Conservation (phyloP, 2,329 filamentous ascomycete genomes). For the Tolypocladium album region DNA sequence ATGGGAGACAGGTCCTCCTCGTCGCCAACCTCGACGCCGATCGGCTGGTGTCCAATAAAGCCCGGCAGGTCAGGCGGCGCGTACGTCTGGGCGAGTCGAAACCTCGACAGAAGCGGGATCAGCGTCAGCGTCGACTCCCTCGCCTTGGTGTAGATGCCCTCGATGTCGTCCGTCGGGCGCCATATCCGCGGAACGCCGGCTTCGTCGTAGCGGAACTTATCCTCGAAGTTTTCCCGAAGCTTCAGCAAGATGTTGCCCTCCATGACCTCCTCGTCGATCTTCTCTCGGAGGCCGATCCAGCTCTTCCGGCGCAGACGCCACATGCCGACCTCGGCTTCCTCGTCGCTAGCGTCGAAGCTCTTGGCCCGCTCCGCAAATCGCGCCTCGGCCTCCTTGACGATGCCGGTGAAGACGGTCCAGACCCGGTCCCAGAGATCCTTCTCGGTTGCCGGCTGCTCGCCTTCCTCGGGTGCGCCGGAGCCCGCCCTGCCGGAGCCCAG, state of each 20-base stretch:
- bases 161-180: slow-evolving; percentile 94
- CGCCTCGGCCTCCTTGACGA: slow-evolving; percentile 74
- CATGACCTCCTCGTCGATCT: slow-evolving; percentile 95
- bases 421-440: slow-evolving; percentile 93
- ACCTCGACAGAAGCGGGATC: slow-evolving; percentile 79
- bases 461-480: slow-evolving; percentile 66
- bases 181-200: slow-evolving; percentile 91
- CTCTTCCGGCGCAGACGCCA: slow-evolving; percentile 91
- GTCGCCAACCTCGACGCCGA: slow-evolving; percentile 65
- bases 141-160: slow-evolving; percentile 85
- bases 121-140: slow-evolving; percentile 85
- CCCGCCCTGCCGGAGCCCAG: slow-evolving; percentile 81
- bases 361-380: slow-evolving; percentile 81
- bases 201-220: slow-evolving; percentile 98
- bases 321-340: slow-evolving; percentile 84
- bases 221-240: slow-evolving; percentile 95
- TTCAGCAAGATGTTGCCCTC: slow-evolving; percentile 94
- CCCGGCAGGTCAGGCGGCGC: slow-evolving; percentile 69
- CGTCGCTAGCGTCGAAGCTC: slow-evolving; percentile 85
- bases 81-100: slow-evolving; percentile 65
- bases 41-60: slow-evolving; percentile 73
- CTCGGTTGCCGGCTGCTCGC: slow-evolving; percentile 62
- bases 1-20: slow-evolving; percentile 86
- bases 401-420: slow-evolving; percentile 74
- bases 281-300: slow-evolving; percentile 81